Conservation (phyloP, 1,284 basidiomycete species). For the Coniophora puteana region DNA sequence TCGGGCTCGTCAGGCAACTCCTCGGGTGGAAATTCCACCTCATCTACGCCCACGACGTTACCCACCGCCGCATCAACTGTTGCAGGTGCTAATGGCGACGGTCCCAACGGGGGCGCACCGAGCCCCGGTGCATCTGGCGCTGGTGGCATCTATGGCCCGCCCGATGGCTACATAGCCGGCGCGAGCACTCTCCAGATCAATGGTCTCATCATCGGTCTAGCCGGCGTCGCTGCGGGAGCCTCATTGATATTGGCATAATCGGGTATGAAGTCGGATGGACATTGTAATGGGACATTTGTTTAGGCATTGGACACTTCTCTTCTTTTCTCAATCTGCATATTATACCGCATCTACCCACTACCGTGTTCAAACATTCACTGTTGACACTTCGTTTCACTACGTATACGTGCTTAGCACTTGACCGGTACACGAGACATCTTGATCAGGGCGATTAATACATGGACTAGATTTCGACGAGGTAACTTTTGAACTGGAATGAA, state of each 20-base stretch:
- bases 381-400: too few species aligned
- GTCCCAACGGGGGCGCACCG: slow-evolving; percentile 43
- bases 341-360: too few species aligned
- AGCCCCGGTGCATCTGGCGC: slow-evolving; percentile 38
- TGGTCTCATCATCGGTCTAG: slow-evolving; percentile 31
- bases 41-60: slow-evolving; percentile 32
- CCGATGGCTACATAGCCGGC: slow-evolving; percentile 59
- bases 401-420: too few species aligned
- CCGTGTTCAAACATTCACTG: too few species aligned
- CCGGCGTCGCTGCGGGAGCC: too few species aligned
- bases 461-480: too few species aligned
- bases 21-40: slow-evolving; percentile 26
- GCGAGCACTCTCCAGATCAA: slow-evolving; percentile 44
- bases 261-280: slow-evolving; percentile 44
- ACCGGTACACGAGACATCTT: too few species aligned
- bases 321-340: slow-evolving; percentile 6
- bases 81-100: slow-evolving; percentile 45
- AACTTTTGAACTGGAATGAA: too few species aligned
- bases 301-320: slow-evolving; percentile 2
- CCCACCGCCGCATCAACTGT: slow-evolving; percentile 56
- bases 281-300: slow-evolving; percentile 26
- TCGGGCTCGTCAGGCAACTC: slow-evolving; percentile 23
- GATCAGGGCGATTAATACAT: too few species aligned
- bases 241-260: slow-evolving; percentile 32
- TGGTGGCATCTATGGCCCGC: slow-evolving; percentile 51